A percentile compares a stretch with the other conserved stretches of the same genome.
Conservation (phyloP, 2,329 filamentous ascomycete species). For the Colletotrichum lini region DNA sequence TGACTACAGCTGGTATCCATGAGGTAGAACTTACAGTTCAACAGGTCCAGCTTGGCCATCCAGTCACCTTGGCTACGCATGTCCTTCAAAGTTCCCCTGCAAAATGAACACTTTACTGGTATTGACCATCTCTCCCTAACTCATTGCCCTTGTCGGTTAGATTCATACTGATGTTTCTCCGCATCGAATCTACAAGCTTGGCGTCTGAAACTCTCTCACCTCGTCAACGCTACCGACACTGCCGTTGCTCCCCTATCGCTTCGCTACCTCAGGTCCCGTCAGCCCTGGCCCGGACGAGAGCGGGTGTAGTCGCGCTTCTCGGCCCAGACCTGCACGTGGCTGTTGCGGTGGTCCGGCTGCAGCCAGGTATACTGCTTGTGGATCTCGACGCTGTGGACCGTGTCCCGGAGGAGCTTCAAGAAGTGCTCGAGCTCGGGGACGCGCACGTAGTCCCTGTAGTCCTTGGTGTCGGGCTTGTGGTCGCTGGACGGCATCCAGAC, state of each 20-base stretch:
- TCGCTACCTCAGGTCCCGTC: neutral
- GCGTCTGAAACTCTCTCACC: neutral
- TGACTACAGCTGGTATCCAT: too few relatives aligned
- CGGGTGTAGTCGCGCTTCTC: conserved; percentile 5
- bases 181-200: too few relatives aligned
- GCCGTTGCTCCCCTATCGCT: neutral
- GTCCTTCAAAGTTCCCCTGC: too few relatives aligned
- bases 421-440: conserved; percentile 34
- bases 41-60: too few relatives aligned
- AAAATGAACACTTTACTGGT: too few relatives aligned
- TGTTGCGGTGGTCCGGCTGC: conserved; percentile 5
- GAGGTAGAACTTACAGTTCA: too few relatives aligned
- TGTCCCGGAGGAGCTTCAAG: conserved; percentile 4
- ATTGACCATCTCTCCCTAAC: too few relatives aligned
- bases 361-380: conserved; percentile 27
- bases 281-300: neutral
- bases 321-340: neutral
- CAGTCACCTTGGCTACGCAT: too few relatives aligned
- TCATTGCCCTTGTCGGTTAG: too few relatives aligned
- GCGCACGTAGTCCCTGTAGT: conserved; percentile 14
- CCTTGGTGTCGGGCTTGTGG: neutral
- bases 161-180: too few relatives aligned
- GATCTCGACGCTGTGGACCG: conserved; percentile 7
- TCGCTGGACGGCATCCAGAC: conserved; percentile 22
- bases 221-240: neutral